Evolutionary conservation across 2,329 filamentous ascomycete species (phyloP), one percentile per base, ranked within the genome.

Genomic region (Colletotrichum truncatum): DNA sequence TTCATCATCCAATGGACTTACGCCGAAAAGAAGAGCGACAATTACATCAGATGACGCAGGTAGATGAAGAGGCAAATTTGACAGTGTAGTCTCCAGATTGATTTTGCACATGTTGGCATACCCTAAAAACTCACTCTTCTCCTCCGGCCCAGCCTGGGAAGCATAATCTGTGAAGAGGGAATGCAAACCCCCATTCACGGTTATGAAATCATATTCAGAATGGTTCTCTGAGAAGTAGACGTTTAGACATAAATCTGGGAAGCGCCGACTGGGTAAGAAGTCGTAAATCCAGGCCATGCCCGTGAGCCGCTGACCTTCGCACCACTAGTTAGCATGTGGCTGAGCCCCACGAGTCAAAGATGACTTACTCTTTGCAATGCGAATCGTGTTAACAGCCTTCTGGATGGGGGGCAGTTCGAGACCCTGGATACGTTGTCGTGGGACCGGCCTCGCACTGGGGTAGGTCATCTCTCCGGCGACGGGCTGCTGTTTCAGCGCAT

Each of bases 161-260:
- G 62, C 62, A n/a, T 65, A 62, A 25, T 65, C 62, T 5, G 62
- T 62, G 6, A 65, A 65, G 3, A 65, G 49, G 2, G 62, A 65
- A 32, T 49, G 51, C 4, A 78, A 70, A 1, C 76, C 75, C 2
- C 71, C 68, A 26, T 78, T 78, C 1, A 75, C 73, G 12, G 73
- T 73, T 38, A 78, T 76, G 23, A 75, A 77, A 32, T 75, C 73
- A 4, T 73, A 69, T 16, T 77, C 74, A 2, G 73, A 71, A 34
- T 73, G 69, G 32, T 74, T 73, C 8, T 73, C 73, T 1, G 75
- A 74, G 41, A 76, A 77, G 49, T 77, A 78, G 4, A 78, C 72
- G 23, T 72, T 72, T 3, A 76, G 69, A 26, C 75, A 77, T 14
- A 74, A 69, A 10, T 76, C 75, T 1, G 74, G 71, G 57, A 78